These are phyloP conservation scores for Aspergillus novofumigatus DNA, from an alignment of 2,329 filamentous ascomycete species.

Conservation along the genomic window DNA sequence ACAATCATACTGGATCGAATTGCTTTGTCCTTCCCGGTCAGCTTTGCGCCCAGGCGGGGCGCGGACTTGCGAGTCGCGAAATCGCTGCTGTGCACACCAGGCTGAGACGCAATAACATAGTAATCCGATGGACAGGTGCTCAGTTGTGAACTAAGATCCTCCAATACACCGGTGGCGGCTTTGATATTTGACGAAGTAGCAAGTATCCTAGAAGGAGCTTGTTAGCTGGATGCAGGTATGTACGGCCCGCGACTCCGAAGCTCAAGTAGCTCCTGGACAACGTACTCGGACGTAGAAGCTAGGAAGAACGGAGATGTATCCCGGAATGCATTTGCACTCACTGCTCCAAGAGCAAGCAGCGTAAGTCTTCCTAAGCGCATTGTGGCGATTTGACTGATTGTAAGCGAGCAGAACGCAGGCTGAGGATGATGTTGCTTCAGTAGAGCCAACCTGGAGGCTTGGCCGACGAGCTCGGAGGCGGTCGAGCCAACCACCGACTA, in stretches of 20 bases:
- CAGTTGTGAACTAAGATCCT: conserved; percentile 47
- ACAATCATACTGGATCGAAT: conserved; percentile 52
- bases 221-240: conserved; percentile 20
- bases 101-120: conserved; percentile 76
- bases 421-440: conserved; percentile 15
- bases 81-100: conserved; percentile 67
- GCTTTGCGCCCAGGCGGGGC: conserved; percentile 52
- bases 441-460: conserved; percentile 16
- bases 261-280: conserved; percentile 6
- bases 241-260: conserved; percentile 2
- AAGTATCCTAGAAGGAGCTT: conserved; percentile 30
- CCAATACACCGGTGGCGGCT: conserved; percentile 40
- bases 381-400: conserved; percentile 20
- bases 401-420: conserved; percentile 9
- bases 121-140: conserved; percentile 65
- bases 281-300: conserved; percentile 79
- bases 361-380: conserved; percentile 43
- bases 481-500: conserved; percentile 28
- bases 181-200: conserved; percentile 41
- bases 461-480: conserved; percentile 30
- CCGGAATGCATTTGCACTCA: conserved; percentile 66
- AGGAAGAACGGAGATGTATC: conserved; percentile 88
- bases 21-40: conserved; percentile 46
- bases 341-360: conserved; percentile 51
- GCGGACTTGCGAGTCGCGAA: conserved; percentile 52